phyloP scores from a whole-genome alignment of 257 asterid species.

The Leptodermis oblonga region DNA sequence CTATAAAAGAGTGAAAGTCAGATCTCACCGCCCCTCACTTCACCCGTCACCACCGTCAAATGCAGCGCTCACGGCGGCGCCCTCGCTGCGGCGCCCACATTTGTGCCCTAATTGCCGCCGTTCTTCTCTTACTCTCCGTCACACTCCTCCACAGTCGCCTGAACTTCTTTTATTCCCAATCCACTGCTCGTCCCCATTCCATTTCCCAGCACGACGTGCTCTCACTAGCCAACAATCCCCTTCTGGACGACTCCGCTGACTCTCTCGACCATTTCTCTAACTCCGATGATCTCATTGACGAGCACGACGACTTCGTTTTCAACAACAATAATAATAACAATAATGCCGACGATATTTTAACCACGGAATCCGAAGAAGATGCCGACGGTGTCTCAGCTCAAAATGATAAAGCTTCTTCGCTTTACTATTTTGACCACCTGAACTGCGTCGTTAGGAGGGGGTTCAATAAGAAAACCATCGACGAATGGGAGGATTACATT shows the following conservation, averaged over 20 bases:
- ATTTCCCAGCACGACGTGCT: slow-evolving; percentile 35
- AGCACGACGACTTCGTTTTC: slow-evolving; percentile 58
- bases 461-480: slow-evolving; percentile 63
- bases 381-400: slow-evolving; percentile 18
- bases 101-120: slow-evolving; percentile 62
- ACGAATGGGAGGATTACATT: slow-evolving; percentile 93
- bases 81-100: slow-evolving; percentile 67
- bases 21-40: background rate
- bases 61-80: slow-evolving; percentile 85
- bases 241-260: slow-evolving; percentile 72
- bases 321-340: slow-evolving; percentile 30
- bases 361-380: slow-evolving; percentile 38
- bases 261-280: slow-evolving; percentile 34
- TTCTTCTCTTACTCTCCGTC: slow-evolving; percentile 80
- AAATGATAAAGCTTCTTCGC: slow-evolving; percentile 33
- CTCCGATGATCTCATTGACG: slow-evolving; percentile 93
- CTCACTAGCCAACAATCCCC: slow-evolving; percentile 43
- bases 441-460: slow-evolving; percentile 71
- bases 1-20: too few relatives aligned
- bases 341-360: slow-evolving; percentile 53
- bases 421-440: slow-evolving; percentile 58
- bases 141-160: slow-evolving; percentile 81
- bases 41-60: slow-evolving; percentile 20
- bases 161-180: slow-evolving; percentile 55
- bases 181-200: slow-evolving; percentile 39